Base-by-base conservation (phyloP, 805 yeast species). In the Candida tammaniensis region DNA sequence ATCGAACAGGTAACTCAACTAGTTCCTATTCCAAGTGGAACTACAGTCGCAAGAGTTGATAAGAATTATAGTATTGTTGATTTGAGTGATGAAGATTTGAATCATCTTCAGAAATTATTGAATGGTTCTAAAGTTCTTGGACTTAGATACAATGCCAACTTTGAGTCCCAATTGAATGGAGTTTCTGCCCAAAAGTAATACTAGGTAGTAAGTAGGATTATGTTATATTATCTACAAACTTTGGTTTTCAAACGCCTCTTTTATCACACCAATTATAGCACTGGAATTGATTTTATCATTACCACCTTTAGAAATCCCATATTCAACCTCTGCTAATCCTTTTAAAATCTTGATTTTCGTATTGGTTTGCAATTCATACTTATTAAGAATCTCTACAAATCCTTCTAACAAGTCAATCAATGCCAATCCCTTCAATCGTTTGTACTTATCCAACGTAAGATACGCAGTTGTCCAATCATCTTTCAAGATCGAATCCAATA, bases 261-360 rank as follows among this genome's bases (percentile, higher is more conserved):
- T 89, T 21, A 93, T 78, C 5, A 82, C 86, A 0, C 96, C 96
- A 36, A 93, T 82, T 35, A 85, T 80, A 2, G 96, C 97, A 51
- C 93, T 84, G 27, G 86, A 76, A 53, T 91, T 97, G 20, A 93
- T 75, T 55, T 81, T 84, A 40, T 89, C 96, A 52, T 80, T 85
- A 2, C 98, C 97, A 7, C 98, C 99, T 55, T 78, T 80, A 12
- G 95, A 79, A 23, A 93, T 81, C 1, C 95, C 82, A 57, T 89
- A 91, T 61, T 93, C 98, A 16, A 93, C 76, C 38, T 91, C 96
- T 10, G 89, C 78, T 34, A 93, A 64, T 1, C 87, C 87, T 43
- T 74, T 72, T 37, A 87, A 64, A 5, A 91, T 68, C 11, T 68
- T 67, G 9, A 80, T 75, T 43, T 94, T 69, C 2, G 93, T 79